Evolutionary conservation across 257 asterid species (phyloP).

Genomic region (Perilla frutescens): DNA sequence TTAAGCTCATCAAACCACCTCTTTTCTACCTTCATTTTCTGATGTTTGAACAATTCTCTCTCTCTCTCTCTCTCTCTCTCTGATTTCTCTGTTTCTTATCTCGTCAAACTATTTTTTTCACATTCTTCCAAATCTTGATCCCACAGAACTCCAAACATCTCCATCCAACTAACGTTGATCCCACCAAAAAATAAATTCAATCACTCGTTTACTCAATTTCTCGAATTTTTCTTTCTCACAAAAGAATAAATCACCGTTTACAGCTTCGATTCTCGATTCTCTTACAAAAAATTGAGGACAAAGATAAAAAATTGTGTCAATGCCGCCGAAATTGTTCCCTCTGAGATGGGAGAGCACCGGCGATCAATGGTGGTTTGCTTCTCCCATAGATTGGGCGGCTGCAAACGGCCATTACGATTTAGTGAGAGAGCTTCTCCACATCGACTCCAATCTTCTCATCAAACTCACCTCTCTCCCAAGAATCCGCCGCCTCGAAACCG

Average conservation of each 20-base stretch:
- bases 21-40: too few relatives aligned
- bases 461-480: conserved; percentile 83
- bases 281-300: too few relatives aligned
- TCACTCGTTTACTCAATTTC: background rate
- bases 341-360: conserved; percentile 89
- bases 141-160: conserved; percentile 32
- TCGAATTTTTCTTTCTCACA: background rate
- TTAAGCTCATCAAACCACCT: too few relatives aligned
- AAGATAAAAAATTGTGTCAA: conserved; percentile 33
- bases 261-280: background rate
- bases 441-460: conserved; percentile 74
- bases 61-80: too few relatives aligned
- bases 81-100: conserved; percentile 17
- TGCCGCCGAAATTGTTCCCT: conserved; percentile 64
- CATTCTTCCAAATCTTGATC: conserved; percentile 30
- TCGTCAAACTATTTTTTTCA: background rate
- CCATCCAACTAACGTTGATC: conserved; percentile 22
- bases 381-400: conserved; percentile 95
- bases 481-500: conserved; percentile 80
- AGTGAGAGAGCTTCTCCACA: conserved; percentile 70
- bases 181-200: conserved; percentile 1
- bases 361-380: conserved; percentile 98
- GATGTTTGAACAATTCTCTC: too few relatives aligned
- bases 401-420: conserved; percentile 91
- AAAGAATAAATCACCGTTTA: background rate